Conservation (phyloP, 2,329 filamentous ascomycete genomes). For the Boeremia exigua region DNA sequence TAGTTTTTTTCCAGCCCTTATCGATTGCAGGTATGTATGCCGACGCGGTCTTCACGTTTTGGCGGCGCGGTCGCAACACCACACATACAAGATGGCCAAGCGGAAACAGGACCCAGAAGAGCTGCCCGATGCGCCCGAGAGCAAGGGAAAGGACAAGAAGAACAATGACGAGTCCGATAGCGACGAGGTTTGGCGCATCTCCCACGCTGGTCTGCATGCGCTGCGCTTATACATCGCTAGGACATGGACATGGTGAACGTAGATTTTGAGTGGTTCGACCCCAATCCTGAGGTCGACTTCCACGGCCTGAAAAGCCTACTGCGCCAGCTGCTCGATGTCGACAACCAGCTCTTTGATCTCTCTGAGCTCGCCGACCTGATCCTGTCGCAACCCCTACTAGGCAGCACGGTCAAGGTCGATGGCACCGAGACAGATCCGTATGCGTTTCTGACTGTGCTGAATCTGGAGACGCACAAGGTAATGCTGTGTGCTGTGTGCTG, state of each 20-base stretch:
- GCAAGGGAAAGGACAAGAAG: slow-evolving; percentile 36
- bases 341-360: slow-evolving; percentile 84
- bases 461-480: slow-evolving; percentile 75
- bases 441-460: slow-evolving; percentile 88
- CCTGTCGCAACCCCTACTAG: slow-evolving; percentile 82
- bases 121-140: slow-evolving; percentile 43
- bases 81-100: slow-evolving; percentile 42
- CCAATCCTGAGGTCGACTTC: slow-evolving; percentile 86
- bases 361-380: slow-evolving; percentile 87
- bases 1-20: slow-evolving; percentile 1
- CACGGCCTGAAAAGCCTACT: slow-evolving; percentile 90
- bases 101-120: slow-evolving; percentile 46
- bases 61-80: slow-evolving; percentile 6
- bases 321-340: slow-evolving; percentile 90
- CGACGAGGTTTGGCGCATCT: slow-evolving; percentile 41
- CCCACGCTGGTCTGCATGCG: slow-evolving; percentile 2
- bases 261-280: slow-evolving; percentile 99
- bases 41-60: slow-evolving; percentile 3
- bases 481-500: neutral
- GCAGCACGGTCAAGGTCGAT: slow-evolving; percentile 96
- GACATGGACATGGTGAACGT: slow-evolving; percentile 92
- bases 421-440: slow-evolving; percentile 92
- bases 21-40: slow-evolving; percentile 10
- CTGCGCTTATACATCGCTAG: slow-evolving; percentile 53
- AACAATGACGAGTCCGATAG: slow-evolving; percentile 45